Percentiles rank a stretch among this genome's conserved stretches.
phyloP scores from a whole-genome alignment of 495 filamentous ascomycete species.

The Letharia lupina region DNA sequence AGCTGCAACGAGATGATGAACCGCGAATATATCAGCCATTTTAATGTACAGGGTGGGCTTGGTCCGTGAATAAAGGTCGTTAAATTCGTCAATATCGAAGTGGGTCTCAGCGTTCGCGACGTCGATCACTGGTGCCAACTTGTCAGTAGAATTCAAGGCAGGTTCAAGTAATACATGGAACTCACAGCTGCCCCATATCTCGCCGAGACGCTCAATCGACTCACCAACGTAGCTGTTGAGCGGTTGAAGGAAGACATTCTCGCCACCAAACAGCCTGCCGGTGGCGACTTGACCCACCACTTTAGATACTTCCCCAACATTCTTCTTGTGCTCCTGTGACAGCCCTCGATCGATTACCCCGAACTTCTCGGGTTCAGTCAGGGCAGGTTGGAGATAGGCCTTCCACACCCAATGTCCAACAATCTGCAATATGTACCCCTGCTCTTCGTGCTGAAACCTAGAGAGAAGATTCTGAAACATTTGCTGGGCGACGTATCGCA shows the following conservation, averaged over 20 bases:
- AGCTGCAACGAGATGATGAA: conserved; percentile 77
- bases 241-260: conserved; percentile 92
- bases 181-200: conserved; percentile 62
- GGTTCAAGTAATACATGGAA: conserved; percentile 16
- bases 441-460: conserved; percentile 72
- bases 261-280: conserved; percentile 80
- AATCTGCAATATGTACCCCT: conserved; percentile 68
- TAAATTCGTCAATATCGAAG: conserved; percentile 98
- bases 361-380: conserved; percentile 78
- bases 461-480: conserved; percentile 68
- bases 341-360: conserved; percentile 82
- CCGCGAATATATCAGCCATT: conserved; percentile 93
- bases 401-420: conserved; percentile 88
- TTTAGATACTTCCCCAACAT: conserved; percentile 83
- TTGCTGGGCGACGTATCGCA: conserved; percentile 81
- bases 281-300: conserved; percentile 79
- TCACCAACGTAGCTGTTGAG: conserved; percentile 84
- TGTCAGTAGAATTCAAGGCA: not conserved
- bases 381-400: conserved; percentile 82
- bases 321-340: conserved; percentile 85
- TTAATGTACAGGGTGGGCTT: conserved; percentile 98
- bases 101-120: conserved; percentile 79
- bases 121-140: conserved; percentile 55
- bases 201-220: conserved; percentile 68
- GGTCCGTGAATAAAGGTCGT: conserved; percentile 89